Percentiles rank a stretch among this genome's conserved stretches.
These are phyloP conservation scores for Aspergillus wentii DNA, from an alignment of 495 filamentous ascomycete genomes.

Conservation along the genomic window DNA sequence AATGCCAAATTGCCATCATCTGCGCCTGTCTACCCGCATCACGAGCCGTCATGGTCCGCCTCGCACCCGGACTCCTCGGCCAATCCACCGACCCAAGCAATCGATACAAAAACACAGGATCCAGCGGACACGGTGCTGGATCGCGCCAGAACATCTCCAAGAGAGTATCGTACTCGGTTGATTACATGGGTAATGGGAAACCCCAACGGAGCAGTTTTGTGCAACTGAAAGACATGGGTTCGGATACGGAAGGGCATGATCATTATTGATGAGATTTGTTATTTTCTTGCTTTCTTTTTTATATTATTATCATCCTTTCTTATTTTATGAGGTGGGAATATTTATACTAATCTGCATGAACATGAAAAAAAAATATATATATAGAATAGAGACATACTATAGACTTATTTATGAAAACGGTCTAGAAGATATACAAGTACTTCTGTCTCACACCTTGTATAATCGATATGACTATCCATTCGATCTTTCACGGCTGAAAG, in stretches of 20 bases:
- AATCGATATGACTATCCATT: too few species aligned
- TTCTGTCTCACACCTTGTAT: too few species aligned
- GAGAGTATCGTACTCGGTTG: background rate
- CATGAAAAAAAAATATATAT: too few species aligned
- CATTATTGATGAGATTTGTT: too few species aligned
- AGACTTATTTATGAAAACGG: too few species aligned
- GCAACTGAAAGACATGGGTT: background rate
- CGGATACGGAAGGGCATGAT: background rate
- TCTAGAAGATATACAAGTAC: too few species aligned
- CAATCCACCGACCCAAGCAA: background rate
- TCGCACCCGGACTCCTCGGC: constrained; percentile 13
- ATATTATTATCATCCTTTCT: too few species aligned
- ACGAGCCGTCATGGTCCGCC: constrained; percentile 12
- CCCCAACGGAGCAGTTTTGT: background rate
- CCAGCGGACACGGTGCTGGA: background rate
- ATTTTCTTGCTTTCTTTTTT: too few species aligned
- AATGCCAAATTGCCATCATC: constrained; percentile 24
- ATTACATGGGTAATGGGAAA: background rate
- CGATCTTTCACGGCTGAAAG: too few species aligned
- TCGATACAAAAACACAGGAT: background rate
- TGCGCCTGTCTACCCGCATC: constrained; percentile 25
- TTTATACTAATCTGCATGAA: too few species aligned
- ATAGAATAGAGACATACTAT: too few species aligned
- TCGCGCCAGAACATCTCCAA: background rate
- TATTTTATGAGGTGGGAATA: too few species aligned